Conservation (phyloP, 495 filamentous ascomycete species). For the Aspergillus kassunensis region DNA sequence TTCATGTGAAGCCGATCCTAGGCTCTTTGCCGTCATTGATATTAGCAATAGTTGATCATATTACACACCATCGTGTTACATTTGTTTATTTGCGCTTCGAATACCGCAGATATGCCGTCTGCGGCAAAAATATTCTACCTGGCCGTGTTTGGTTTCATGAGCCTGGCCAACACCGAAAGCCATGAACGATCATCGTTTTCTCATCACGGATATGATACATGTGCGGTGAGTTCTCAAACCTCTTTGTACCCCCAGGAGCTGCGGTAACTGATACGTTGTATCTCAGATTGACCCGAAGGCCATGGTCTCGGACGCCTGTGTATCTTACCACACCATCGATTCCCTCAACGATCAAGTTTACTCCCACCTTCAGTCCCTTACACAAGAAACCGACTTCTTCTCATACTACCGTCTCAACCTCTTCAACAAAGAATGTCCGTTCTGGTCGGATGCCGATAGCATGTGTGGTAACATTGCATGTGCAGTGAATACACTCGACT, state of each 20-base stretch:
- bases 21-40: background rate
- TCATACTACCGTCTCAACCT: constrained; percentile 94
- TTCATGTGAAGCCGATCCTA: constrained; percentile 5
- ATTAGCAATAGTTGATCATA: no score
- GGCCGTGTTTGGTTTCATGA: constrained; percentile 69
- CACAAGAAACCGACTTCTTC: constrained; percentile 91
- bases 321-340: constrained; percentile 87
- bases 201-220: constrained; percentile 42
- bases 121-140: constrained; percentile 68
- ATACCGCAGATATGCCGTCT: constrained; percentile 53
- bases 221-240: constrained; percentile 55
- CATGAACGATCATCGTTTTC: constrained; percentile 22
- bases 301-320: constrained; percentile 82
- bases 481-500: constrained; percentile 92
- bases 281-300: constrained; percentile 59
- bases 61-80: background rate
- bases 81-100: background rate
- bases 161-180: constrained; percentile 39
- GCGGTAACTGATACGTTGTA: background rate
- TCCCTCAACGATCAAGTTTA: constrained; percentile 71
- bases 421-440: constrained; percentile 92
- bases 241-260: constrained; percentile 8
- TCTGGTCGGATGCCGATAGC: constrained; percentile 89
- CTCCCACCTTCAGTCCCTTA: constrained; percentile 76
- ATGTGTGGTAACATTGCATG: constrained; percentile 98